Evolutionary conservation across 2,329 filamentous ascomycete species (phyloP), one percentile per base, ranked within the genome.

Genomic region (Penicillium glabrum): DNA sequence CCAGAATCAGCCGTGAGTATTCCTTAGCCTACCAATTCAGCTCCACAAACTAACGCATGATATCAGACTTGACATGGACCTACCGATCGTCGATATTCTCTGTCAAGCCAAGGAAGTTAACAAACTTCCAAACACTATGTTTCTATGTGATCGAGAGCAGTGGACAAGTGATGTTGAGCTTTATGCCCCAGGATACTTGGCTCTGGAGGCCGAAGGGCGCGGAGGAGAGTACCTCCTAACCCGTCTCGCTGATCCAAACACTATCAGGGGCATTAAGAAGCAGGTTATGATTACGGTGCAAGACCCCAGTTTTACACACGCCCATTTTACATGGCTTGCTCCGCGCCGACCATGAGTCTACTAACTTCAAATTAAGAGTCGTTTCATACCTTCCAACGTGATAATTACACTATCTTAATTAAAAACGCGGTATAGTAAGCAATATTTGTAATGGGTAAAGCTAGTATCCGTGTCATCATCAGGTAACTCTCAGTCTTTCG

Each of bases 161-260:
- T 61, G 58, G 61, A 51, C 51, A 44, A 55, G 46, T 33, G 59
- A 61, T 54, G 45, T 61, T 26, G 56, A 59, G 45, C 50, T 57
- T 43, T 61, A 63, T 56, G 56, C 56, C 33, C 56, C 54, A 9
- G 60, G 60, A n/a, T 61, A 62, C 53, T 59, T 59, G 46, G 56
- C 53, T 50, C 55, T 62, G 14, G 60, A 62, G 49, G 60, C 58
- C 9, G 58, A 45, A 48, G 53, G 58, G 31, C 44, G 47, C 9
- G 58, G 41, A 13, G 53, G 53, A 47, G 45, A 54, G 45, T 51
- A 56, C 33, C 53, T 43, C n/a, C 43, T 51, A 41, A 27, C n/a
- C 48, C 10, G 53, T 51, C 53, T 56, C 47, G 26, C 43, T 47
- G 43, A 14, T 33, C 53, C 53, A 56, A 14, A 10, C 29, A 14